These are phyloP conservation scores for Stemphylium vesicarium DNA, from an alignment of 2,329 filamentous ascomycete species.

Conservation along the genomic window DNA sequence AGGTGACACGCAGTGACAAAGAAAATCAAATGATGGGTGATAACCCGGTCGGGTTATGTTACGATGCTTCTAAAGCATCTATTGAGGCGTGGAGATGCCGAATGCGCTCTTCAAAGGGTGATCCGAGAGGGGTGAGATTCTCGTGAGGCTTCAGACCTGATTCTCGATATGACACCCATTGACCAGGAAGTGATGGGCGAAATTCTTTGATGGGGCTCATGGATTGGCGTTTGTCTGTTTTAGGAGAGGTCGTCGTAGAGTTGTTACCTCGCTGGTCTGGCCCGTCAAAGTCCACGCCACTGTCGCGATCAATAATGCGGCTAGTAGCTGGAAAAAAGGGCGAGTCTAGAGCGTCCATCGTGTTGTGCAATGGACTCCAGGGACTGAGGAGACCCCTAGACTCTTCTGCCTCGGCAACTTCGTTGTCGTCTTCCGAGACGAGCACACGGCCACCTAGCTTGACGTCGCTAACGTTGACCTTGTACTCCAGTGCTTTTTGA, in stretches of 20 bases:
- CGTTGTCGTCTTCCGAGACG: slow-evolving; percentile 66
- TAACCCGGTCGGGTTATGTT: neutral
- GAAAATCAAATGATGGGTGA: neutral
- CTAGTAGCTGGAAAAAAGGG: slow-evolving; percentile 24
- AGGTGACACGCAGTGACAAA: slow-evolving; percentile 15
- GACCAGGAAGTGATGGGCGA: slow-evolving; percentile 13
- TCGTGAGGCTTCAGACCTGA: slow-evolving; percentile 3
- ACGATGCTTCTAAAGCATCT: slow-evolving; percentile 26
- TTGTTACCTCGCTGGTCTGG: slow-evolving; percentile 25
- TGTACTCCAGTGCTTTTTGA: slow-evolving; percentile 83
- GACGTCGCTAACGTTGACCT: slow-evolving; percentile 78
- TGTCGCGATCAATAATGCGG: slow-evolving; percentile 46
- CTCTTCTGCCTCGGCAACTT: slow-evolving; percentile 23
- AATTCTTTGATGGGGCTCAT: slow-evolving; percentile 14
- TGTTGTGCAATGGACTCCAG: slow-evolving; percentile 42
- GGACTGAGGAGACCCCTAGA: slow-evolving; percentile 45
- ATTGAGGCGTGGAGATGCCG: slow-evolving; percentile 31
- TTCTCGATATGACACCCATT: slow-evolving; percentile 17
- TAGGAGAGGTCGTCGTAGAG: slow-evolving; percentile 3
- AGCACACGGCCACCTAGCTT: slow-evolving; percentile 82
- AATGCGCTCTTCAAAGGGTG: slow-evolving; percentile 37
- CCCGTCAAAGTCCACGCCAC: slow-evolving; percentile 45
- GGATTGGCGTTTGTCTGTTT: neutral
- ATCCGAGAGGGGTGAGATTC: slow-evolving; percentile 32
- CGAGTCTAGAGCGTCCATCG: slow-evolving; percentile 27